A percentile compares a stretch with the other conserved stretches of the same genome.
These are phyloP conservation scores for Fistulinella cinereoalba DNA, from an alignment of 1,284 basidiomycete genomes.

Conservation along the genomic window DNA sequence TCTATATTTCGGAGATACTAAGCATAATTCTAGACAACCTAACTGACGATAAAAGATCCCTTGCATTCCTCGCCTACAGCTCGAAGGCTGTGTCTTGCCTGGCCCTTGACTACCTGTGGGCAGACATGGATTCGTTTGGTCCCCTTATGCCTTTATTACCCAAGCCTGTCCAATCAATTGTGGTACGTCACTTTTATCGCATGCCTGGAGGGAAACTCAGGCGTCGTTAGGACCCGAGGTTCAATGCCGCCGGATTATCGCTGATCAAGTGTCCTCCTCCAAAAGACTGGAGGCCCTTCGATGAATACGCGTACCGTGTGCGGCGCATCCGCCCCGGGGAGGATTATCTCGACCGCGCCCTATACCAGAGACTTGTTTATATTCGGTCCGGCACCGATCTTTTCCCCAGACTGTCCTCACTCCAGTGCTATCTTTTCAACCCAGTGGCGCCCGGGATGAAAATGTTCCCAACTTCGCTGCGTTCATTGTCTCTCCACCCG, in stretches of 20 bases:
- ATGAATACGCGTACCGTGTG: slow-evolving; percentile 18
- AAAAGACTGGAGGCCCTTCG: slow-evolving; percentile 14
- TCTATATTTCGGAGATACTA: slow-evolving; percentile 20
- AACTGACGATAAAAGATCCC: slow-evolving; percentile 10
- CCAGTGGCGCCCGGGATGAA: slow-evolving; percentile 9
- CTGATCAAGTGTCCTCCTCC: slow-evolving; percentile 10
- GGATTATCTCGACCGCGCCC: slow-evolving; percentile 9
- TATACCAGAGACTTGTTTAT: slow-evolving; percentile 13
- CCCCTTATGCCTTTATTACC: slow-evolving; percentile 17
- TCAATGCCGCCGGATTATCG: slow-evolving; percentile 2
- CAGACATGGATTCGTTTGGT: slow-evolving; percentile 17
- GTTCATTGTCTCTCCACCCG: slow-evolving; percentile 10
- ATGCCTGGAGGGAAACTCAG: background rate
- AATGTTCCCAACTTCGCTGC: slow-evolving; percentile 16
- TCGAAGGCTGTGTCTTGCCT: slow-evolving; percentile 10
- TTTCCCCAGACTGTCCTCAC: slow-evolving; percentile 14
- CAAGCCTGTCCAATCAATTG: slow-evolving; percentile 2
- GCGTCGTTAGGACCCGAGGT: slow-evolving; percentile 8
- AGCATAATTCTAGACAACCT: slow-evolving; percentile 12
- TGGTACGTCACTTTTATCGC: slow-evolving; percentile 2
- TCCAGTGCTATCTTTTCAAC: slow-evolving; percentile 11
- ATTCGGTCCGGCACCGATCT: slow-evolving; percentile 7
- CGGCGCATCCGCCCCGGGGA: slow-evolving; percentile 6
- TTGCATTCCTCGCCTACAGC: slow-evolving; percentile 7
- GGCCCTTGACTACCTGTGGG: slow-evolving; percentile 21